These are phyloP conservation scores for Staphylotrichum longicolle DNA, from an alignment of 495 filamentous ascomycete genomes.

Conservation along the genomic window DNA sequence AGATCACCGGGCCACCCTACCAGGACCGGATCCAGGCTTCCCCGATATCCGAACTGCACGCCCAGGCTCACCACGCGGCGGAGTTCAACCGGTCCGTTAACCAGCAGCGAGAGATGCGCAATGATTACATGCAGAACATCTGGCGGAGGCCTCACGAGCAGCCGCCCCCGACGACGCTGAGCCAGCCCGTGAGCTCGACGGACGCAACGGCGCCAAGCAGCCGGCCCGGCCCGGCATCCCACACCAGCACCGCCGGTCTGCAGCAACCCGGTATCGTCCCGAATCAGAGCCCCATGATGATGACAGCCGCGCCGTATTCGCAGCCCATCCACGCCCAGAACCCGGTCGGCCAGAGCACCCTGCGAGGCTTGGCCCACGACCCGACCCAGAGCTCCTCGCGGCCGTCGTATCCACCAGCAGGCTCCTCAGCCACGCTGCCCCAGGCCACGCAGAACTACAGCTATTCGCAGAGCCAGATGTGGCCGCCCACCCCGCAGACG, in stretches of 20 bases:
- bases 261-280: constrained; percentile 44
- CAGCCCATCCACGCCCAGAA: constrained; percentile 53
- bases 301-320: constrained; percentile 51
- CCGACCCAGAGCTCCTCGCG: constrained; percentile 48
- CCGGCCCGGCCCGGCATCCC: constrained; percentile 51
- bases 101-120: constrained; percentile 69
- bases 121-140: constrained; percentile 69
- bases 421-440: constrained; percentile 37
- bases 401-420: constrained; percentile 38
- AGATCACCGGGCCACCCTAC: constrained; percentile 84
- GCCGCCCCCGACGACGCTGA: constrained; percentile 52
- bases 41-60: constrained; percentile 77
- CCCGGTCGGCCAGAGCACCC: constrained; percentile 49
- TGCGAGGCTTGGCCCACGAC: constrained; percentile 52
- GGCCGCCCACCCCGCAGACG: constrained; percentile 47
- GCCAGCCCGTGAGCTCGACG: constrained; percentile 47
- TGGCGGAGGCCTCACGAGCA: constrained; percentile 77
- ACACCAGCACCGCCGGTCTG: constrained; percentile 42
- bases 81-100: constrained; percentile 85
- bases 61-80: constrained; percentile 81
- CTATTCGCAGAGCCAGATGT: constrained; percentile 53
- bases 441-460: constrained; percentile 46
- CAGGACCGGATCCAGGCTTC: constrained; percentile 81
- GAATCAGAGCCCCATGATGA: constrained; percentile 56
- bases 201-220: constrained; percentile 45